Evolutionary conservation across 2,329 filamentous ascomycete genomes (phyloP).

Genomic region (Pseudophaeomoniella oleicola): DNA sequence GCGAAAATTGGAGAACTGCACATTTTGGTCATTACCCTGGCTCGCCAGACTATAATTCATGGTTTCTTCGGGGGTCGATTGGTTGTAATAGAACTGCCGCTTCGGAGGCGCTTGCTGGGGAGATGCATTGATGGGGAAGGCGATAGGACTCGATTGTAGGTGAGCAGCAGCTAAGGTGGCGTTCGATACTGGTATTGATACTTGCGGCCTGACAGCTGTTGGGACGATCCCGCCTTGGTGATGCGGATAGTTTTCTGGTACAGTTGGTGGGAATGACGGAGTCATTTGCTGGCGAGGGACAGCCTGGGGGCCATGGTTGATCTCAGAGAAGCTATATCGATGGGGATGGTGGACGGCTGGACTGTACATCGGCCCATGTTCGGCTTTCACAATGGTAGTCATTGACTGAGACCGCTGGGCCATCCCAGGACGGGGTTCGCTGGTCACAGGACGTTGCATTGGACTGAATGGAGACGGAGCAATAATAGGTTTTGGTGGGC

Average conservation of each 20-base stretch:
- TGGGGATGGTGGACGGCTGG: slow-evolving; percentile 1
- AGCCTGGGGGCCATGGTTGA: not conserved
- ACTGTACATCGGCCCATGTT: slow-evolving; percentile 1
- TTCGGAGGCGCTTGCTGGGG: not conserved
- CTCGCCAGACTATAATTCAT: not conserved
- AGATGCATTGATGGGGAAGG: not conserved
- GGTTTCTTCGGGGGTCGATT: not conserved
- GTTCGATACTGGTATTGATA: not conserved
- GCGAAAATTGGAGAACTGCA: not conserved
- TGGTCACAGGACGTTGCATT: not conserved
- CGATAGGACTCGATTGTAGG: not conserved
- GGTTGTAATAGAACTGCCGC: not conserved
- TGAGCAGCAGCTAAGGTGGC: not conserved
- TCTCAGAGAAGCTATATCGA: slow-evolving; percentile 1
- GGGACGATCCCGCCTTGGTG: too few species aligned
- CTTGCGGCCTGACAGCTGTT: too few species aligned
- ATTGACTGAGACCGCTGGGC: slow-evolving; percentile 1
- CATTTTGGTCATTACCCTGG: not conserved
- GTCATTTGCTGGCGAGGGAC: not conserved
- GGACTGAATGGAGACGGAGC: not conserved
- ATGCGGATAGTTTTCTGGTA: too few species aligned
- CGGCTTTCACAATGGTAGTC: slow-evolving; percentile 1
- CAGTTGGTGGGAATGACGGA: too few species aligned
- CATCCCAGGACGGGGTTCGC: not conserved
- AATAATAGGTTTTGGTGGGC: not conserved